Percentiles rank a stretch among this genome's conserved stretches.
phyloP scores from a whole-genome alignment of 306 rosid genomes.

The Malus fusca region DNA sequence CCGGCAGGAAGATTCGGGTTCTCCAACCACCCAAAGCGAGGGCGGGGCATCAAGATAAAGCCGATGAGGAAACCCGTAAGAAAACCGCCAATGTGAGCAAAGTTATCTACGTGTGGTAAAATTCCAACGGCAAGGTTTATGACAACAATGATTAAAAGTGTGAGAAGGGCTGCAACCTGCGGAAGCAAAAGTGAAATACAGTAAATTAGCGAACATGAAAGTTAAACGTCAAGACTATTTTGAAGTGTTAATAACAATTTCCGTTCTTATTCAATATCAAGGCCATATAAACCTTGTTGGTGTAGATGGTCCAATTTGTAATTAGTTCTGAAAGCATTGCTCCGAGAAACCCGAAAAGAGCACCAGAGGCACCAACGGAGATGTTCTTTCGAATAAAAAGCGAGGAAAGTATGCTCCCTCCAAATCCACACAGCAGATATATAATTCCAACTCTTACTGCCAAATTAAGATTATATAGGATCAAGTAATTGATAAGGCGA shows the following conservation, averaged over 20 bases:
- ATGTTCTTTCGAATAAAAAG: slow-evolving; percentile 57
- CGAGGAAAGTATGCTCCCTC: slow-evolving; percentile 63
- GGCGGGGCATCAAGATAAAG: slow-evolving; percentile 68
- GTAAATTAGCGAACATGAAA: background rate
- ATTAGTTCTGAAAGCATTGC: slow-evolving; percentile 93
- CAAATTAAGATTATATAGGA: background rate
- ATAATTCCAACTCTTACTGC: slow-evolving; percentile 69
- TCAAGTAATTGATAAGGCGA: background rate
- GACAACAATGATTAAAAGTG: slow-evolving; percentile 53
- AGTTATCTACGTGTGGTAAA: slow-evolving; percentile 72
- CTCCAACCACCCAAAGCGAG: slow-evolving; percentile 60
- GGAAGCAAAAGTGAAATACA: slow-evolving; percentile 10
- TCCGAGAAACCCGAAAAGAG: slow-evolving; percentile 90
- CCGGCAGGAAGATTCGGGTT: slow-evolving; percentile 36
- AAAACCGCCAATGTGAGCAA: slow-evolving; percentile 88
- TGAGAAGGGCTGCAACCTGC: slow-evolving; percentile 63
- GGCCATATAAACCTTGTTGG: slow-evolving; percentile 47
- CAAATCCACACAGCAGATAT: slow-evolving; percentile 68
- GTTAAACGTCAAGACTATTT: background rate
- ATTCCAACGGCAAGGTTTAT: slow-evolving; percentile 80
- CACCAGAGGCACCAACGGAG: slow-evolving; percentile 93
- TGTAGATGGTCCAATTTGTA: slow-evolving; percentile 80
- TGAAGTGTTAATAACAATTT: background rate
- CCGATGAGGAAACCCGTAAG: slow-evolving; percentile 68
- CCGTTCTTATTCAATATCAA: too few relatives aligned